Evolutionary conservation across 2,329 filamentous ascomycete genomes (phyloP), one percentile per base, ranked within the genome.

Genomic region (Ceratocystis smalleyi): DNA sequence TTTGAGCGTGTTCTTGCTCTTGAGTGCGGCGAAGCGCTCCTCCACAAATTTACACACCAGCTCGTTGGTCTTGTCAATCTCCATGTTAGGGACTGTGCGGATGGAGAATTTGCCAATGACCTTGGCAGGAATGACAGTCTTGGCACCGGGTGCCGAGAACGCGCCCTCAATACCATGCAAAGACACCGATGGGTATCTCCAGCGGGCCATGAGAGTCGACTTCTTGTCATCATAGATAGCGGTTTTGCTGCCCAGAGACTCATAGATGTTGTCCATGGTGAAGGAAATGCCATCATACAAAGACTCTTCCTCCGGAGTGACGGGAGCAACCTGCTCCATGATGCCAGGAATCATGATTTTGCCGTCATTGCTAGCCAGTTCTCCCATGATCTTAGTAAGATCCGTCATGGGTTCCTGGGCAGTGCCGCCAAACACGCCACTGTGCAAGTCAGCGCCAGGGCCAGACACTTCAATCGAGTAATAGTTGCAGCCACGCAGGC

Each of bases 321-420:
- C 76, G 2, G 91, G 87, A 1, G 90, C 94, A 66, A 99, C 94
- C 70, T 97, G 87, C 72, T 97, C 91, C 75, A 86, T 87, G 72
- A 99, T 86, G 59, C 94, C 94, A n/a, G 90, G 87, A 69, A 99
- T 95, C 72, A 87, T 83, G 71, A 99, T 99, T 76, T 90, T 94
- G 75, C 94, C 94, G 71, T 95, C 75, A 17, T 88, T 86, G 74
- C 96, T 90, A 60, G 99, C 94, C 51, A 99, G 80, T 63, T 85
- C 88, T 65, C 81, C 87, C 74, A 99, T 81, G 64, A 99, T 78
- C 67, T 86, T 84, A 66, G 94, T 84, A 62, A 99, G 79, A 74
- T 99, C 94, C 19, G 92, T 97, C 94, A 99, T 99, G 69, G 94
- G 94, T 79, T 99, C 94, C 74, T 97, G 92, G 6, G 91, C 91